Percentiles rank a stretch among this genome's conserved stretches.
phyloP scores from a whole-genome alignment of 306 rosid species.

The Vigna reflexopilosa region DNA sequence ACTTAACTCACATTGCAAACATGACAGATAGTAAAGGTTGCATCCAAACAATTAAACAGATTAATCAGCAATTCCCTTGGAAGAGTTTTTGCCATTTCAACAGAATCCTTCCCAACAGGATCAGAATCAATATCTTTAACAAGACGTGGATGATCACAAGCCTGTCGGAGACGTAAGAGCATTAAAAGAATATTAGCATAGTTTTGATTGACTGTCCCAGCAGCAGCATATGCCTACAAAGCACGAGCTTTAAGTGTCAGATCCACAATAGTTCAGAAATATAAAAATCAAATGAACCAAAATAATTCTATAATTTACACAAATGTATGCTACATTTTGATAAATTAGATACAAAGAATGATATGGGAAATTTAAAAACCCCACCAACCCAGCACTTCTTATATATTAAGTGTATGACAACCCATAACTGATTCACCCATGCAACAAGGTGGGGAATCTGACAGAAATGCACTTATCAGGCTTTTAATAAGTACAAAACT shows the following conservation, averaged over 20 bases:
- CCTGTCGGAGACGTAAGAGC: conserved; percentile 98
- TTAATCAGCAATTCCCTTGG: conserved; percentile 73
- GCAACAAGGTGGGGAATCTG: conserved; percentile 9
- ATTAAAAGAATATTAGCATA: conserved; percentile 95
- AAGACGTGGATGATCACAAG: conserved; percentile 95
- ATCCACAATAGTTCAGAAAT: conserved; percentile 26
- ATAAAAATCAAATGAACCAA: conserved; percentile 17
- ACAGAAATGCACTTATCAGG: conserved; percentile 11
- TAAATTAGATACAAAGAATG: conserved; percentile 2
- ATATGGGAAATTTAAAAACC: not conserved
- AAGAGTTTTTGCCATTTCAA: conserved; percentile 75
- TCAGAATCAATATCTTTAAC: conserved; percentile 78
- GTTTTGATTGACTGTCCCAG: conserved; percentile 97
- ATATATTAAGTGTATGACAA: not conserved
- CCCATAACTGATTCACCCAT: not conserved
- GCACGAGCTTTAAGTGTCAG: conserved; percentile 41
- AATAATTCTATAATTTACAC: conserved; percentile 9
- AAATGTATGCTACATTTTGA: not conserved
- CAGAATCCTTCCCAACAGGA: conserved; percentile 71
- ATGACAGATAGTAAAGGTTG: conserved; percentile 65
- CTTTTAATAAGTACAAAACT: conserved; percentile 1
- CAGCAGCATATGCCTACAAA: conserved; percentile 98
- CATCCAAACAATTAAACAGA: conserved; percentile 71
- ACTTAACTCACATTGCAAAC: conserved; percentile 80
- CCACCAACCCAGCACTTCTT: conserved; percentile 5